These are phyloP conservation scores for Westerdykella sp. DNA, from an alignment of 2,329 filamentous ascomycete species.

Conservation along the genomic window DNA sequence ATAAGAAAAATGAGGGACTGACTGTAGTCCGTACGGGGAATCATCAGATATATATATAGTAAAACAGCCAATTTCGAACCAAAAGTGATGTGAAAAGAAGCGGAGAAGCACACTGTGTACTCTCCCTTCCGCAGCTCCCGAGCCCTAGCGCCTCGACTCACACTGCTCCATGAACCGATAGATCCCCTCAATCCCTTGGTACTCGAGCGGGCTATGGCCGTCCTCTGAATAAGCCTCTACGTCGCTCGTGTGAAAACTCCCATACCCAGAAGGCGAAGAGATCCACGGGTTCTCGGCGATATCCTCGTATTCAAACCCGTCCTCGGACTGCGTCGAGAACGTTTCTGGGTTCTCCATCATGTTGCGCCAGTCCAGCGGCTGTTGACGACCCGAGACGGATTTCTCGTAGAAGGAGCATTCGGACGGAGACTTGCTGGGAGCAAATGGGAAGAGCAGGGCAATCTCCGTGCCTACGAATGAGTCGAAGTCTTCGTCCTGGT, in stretches of 20 bases:
- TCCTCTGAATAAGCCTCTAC: constrained; percentile 32
- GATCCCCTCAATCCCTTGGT: constrained; percentile 60
- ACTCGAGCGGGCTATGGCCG: constrained; percentile 46
- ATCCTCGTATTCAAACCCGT: constrained; percentile 38
- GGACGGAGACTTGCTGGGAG: constrained; percentile 53
- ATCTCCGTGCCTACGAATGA: constrained; percentile 60
- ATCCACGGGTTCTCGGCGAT: constrained; percentile 48
- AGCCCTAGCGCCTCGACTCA: constrained; percentile 37
- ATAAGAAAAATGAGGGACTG: no score
- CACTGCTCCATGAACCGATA: constrained; percentile 61
- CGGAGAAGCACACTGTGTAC: no score
- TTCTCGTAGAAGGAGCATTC: constrained; percentile 44
- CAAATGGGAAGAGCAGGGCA: constrained; percentile 80
- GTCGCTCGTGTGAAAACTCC: constrained; percentile 53
- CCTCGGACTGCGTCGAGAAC: constrained; percentile 37
- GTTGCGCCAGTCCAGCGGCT: constrained; percentile 50
- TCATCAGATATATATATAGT: no score
- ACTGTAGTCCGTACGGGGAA: no score
- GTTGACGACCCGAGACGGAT: constrained; percentile 31
- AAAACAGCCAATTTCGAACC: neutral
- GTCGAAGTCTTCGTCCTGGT: constrained; percentile 74
- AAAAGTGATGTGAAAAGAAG: neutral
- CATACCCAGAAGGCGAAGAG: constrained; percentile 50
- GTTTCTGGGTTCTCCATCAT: constrained; percentile 44
- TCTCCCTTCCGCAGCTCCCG: constrained; percentile 1